Evolutionary conservation across 345 rosid species (phyloP).

Genomic region (Reutealis trisperma): DNA sequence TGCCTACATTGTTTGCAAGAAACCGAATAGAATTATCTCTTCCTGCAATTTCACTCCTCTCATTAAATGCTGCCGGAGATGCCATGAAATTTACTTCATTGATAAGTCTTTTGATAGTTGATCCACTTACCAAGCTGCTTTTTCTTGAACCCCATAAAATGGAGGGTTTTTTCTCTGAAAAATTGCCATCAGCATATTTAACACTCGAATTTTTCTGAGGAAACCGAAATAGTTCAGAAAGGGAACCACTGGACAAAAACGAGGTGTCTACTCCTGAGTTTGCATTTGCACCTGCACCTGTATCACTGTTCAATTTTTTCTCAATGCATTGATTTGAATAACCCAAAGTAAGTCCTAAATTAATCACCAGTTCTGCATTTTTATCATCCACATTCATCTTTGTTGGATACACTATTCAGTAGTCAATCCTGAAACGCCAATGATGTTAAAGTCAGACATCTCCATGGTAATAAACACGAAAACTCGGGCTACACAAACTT

Average conservation of each 20-base stretch:
- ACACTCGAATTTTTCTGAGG: slow-evolving; percentile 75
- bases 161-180: slow-evolving; percentile 42
- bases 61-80: slow-evolving; percentile 15
- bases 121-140: slow-evolving; percentile 27
- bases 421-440: background rate
- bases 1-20: slow-evolving; percentile 24
- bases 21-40: slow-evolving; percentile 23
- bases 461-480: no score
- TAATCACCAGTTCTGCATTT: slow-evolving; percentile 41
- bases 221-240: slow-evolving; percentile 92
- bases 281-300: slow-evolving; percentile 95
- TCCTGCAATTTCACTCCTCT: slow-evolving; percentile 23
- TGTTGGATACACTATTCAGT: slow-evolving; percentile 26
- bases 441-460: no score
- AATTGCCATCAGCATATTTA: slow-evolving; percentile 69
- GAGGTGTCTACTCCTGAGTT: slow-evolving; percentile 47
- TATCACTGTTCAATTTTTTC: slow-evolving; percentile 39
- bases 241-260: slow-evolving; percentile 51
- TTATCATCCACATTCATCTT: slow-evolving; percentile 55
- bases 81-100: slow-evolving; percentile 17
- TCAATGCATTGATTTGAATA: slow-evolving; percentile 33
- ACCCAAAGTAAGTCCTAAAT: slow-evolving; percentile 42
- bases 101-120: slow-evolving; percentile 27
- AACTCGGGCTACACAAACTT: no score
- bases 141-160: slow-evolving; percentile 45